These are phyloP conservation scores for Alternaria sp. DNA, from an alignment of 2,329 filamentous ascomycete genomes.

Conservation along the genomic window DNA sequence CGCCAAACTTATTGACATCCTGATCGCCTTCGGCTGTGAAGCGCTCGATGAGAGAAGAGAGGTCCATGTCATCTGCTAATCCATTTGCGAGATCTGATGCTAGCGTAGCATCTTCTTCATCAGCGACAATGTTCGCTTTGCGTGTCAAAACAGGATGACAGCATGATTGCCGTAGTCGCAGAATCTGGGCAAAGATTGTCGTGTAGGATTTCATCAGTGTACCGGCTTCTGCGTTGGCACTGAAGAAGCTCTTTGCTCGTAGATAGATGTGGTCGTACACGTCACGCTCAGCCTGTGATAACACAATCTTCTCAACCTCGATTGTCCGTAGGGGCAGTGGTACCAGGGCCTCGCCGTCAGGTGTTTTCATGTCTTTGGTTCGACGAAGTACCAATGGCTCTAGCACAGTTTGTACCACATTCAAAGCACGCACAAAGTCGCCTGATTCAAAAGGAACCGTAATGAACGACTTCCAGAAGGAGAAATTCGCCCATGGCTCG, in stretches of 20 bases:
- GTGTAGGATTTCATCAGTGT: conserved; percentile 96
- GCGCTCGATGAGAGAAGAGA: conserved; percentile 81
- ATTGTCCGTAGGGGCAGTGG: conserved; percentile 81
- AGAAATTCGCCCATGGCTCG: conserved; percentile 98
- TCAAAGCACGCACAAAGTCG: conserved; percentile 89
- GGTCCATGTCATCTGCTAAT: conserved; percentile 93
- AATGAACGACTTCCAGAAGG: conserved; percentile 99
- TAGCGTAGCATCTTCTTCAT: conserved; percentile 83
- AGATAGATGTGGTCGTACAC: conserved; percentile 92
- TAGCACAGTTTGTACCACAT: conserved; percentile 95
- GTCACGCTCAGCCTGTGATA: conserved; percentile 83
- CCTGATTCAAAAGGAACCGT: conserved; percentile 96
- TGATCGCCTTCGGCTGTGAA: conserved; percentile 73
- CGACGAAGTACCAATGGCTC: conserved; percentile 94
- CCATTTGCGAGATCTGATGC: conserved; percentile 81
- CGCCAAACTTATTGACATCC: conserved; percentile 77
- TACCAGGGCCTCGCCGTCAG: conserved; percentile 81
- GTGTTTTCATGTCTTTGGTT: conserved; percentile 98
- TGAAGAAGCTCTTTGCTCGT: conserved; percentile 83
- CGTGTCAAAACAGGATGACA: conserved; percentile 91
- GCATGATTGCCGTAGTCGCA: conserved; percentile 90
- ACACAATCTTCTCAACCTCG: conserved; percentile 85
- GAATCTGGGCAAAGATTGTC: conserved; percentile 95
- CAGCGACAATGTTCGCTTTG: conserved; percentile 82
- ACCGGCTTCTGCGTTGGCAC: conserved; percentile 85